Percentiles rank a stretch among this genome's conserved stretches.
phyloP scores from a whole-genome alignment of 2,329 filamentous ascomycete genomes.

The Fusarium sacchari region DNA sequence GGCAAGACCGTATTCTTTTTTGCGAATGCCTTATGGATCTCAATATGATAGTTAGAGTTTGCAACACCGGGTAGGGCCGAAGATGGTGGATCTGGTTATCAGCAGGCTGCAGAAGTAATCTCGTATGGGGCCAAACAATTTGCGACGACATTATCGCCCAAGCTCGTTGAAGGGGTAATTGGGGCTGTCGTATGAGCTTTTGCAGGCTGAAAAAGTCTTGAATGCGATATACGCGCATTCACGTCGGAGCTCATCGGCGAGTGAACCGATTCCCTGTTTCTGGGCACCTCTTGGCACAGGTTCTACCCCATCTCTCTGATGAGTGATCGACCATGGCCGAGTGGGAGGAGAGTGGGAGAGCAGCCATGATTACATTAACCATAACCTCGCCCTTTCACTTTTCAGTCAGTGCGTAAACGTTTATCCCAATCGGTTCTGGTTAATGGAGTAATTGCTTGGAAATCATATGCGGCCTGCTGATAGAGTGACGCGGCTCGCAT shows the following conservation, averaged over 20 bases:
- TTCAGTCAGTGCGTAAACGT: background rate
- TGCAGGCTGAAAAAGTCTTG: background rate
- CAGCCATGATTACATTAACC: background rate
- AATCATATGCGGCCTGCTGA: background rate
- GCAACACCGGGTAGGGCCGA: background rate
- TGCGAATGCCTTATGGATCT: background rate
- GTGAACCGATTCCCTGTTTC: background rate
- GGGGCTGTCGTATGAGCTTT: background rate
- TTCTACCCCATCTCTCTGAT: background rate
- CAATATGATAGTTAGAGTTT: background rate
- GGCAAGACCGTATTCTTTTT: background rate
- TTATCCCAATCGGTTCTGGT: background rate
- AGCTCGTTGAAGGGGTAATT: background rate
- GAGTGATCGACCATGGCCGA: background rate
- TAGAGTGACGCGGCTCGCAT: conserved; percentile 3
- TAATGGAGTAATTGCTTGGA: background rate
- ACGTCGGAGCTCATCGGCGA: background rate
- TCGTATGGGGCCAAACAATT: background rate
- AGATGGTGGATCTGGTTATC: background rate
- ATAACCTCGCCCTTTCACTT: background rate
- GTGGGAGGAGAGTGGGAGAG: conserved; percentile 3
- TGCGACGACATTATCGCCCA: background rate
- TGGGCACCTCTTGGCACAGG: background rate
- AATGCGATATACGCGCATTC: background rate
- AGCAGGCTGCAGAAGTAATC: background rate